These are phyloP conservation scores for Mariannaea sp. DNA, from an alignment of 2,329 filamentous ascomycete species.

Conservation along the genomic window DNA sequence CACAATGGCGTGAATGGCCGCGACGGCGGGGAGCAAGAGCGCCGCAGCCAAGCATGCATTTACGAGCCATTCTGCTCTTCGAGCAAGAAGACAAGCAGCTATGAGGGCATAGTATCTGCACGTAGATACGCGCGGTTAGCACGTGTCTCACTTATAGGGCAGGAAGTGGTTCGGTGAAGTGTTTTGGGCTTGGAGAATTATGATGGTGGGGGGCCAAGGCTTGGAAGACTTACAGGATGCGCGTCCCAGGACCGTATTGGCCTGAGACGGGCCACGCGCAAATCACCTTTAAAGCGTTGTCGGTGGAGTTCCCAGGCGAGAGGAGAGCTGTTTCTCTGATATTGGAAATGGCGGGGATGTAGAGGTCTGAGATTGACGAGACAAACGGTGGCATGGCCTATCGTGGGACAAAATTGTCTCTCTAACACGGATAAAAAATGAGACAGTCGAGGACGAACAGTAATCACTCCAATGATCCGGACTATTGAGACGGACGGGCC, in stretches of 20 bases:
- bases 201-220: background rate
- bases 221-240: constrained; percentile 51
- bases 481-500: background rate
- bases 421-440: background rate
- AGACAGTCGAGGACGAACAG: background rate
- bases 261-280: constrained; percentile 62
- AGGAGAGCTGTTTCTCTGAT: background rate
- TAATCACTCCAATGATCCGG: too few species aligned
- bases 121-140: accelerated
- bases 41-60: constrained; percentile 67
- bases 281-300: constrained; percentile 48
- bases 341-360: constrained; percentile 1
- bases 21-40: constrained; percentile 65
- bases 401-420: too few species aligned
- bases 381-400: constrained; percentile 5
- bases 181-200: background rate
- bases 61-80: constrained; percentile 64
- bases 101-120: constrained; percentile 67
- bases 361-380: background rate
- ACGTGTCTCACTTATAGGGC: accelerated
- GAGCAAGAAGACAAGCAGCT: constrained; percentile 65
- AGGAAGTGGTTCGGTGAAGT: background rate
- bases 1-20: constrained; percentile 66
- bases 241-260: constrained; percentile 60
- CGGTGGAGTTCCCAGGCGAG: constrained; percentile 5